Evolutionary conservation across 768 basidiomycete species (phyloP), one percentile per base, ranked within the genome.

Genomic region (Mycena capillaripes): DNA sequence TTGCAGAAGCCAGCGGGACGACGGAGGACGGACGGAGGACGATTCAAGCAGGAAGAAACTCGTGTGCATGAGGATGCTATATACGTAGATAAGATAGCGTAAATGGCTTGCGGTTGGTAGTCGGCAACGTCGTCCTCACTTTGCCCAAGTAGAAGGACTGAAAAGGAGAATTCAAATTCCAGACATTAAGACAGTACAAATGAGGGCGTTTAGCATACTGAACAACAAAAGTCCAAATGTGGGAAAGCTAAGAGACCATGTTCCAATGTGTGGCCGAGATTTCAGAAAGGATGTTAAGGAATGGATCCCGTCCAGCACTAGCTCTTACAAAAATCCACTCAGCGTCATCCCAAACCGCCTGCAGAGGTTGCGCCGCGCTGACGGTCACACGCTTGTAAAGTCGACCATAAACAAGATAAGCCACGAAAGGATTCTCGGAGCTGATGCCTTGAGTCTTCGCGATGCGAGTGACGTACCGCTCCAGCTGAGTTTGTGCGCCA

Each of bases 331-430:
- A 56, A 7, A 56, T 34, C 55, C 55, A 56, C 55, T 32, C 55
- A 56, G 55, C 30, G 2, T 56, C 17, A 56, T 56, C 55, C 55
- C 55, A 56, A 56, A 34, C 21, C 19, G 16, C 55, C 29, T 19
- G 30, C 32, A 56, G 21, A 19, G 30, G 30, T 34, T 56, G 55
- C 32, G 34, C 55, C 55, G 55, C n/a, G 32, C n/a, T 34, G n/a
- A 34, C 55, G 3, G 32, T 34, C 17, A 34, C 55, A 56, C 55
- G 55, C n/a, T 32, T 14, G 55, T 56, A 56, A 32, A 56, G 34
- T 56, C 55, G 55, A 17, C 55, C 55, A 56, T 56, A 56, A 19
- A 56, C 55, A 56, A 56, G 55, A 32, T 56, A 56, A 34, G 55
- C 55, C 55, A 34, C 55, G 30, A 56, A 56, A 56, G 55, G 55